Evolutionary conservation across 495 filamentous ascomycete species (phyloP), one percentile per base, ranked within the genome.

Genomic region (Aspergillus incahuasiensis): DNA sequence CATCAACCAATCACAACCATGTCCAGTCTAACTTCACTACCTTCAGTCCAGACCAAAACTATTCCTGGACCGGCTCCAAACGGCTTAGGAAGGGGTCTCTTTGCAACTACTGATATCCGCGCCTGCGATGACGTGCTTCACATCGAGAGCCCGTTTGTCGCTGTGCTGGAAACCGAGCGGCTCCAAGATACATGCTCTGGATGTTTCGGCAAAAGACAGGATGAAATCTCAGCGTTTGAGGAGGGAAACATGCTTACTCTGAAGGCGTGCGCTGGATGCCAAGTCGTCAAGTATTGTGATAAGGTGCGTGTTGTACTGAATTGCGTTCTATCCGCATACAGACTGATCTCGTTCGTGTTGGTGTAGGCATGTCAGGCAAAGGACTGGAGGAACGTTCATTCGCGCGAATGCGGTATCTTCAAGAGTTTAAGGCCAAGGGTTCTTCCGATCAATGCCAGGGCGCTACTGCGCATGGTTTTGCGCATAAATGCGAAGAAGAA

Each of bases 251-350:
- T 65, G n/a, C n/a, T 32, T 3, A 28, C 15, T 7, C 52, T 86
- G 22, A 81, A 76, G 57, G 74, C 72, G 24, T 91, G 87, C 66
- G 74, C 74, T 0, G 81, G 80, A 0, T 91, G 87, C 68, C 78
- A 73, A 46, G 69, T 78, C 12, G 79, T 84, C 0, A 79, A 75
- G 54, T 91, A 88, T 65, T 91, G 87, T 65, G 77, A 79, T 45
- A 82, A 82, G 75, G 84, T 87, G 59, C 47, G 74, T 70, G 39
- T 32, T 12, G 32, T 5, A 15, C 28, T 9, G 28, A n/a, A n/a
- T n/a, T 28, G 25, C 4, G 25, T 8, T 28, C 25, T 28, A 4
- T 8, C 3, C 8, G 3, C 8, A 22, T 8, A 6, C 16, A 42
- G 35, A 5, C 30, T 30, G 20, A 11, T 22, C 65, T 63, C 39